Base-by-base conservation (phyloP, 805 yeast genomes). In the Candida ficus region DNA sequence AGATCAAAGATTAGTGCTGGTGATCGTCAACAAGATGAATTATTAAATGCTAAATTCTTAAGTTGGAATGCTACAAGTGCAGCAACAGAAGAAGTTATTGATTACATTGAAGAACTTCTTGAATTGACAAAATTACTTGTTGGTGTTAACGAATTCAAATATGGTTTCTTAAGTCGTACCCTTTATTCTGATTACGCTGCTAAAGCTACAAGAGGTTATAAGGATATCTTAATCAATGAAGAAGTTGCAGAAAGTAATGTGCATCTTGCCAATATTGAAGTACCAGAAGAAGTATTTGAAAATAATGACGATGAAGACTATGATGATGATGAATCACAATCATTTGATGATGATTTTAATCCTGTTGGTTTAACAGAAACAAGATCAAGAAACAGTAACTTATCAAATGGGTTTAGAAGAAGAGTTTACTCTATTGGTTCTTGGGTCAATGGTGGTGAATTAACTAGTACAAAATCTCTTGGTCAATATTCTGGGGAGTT, bases 61-160 rank as follows among this genome's bases (percentile, higher is more conserved):
- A 62, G 71, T 40, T 74, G 79, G 79, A 73, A 70, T 49, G 78
- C 78, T 2, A 57, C 74, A 2, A 66, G 67, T 42, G 66, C 73
- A 3, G 75, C 76, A 0, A 52, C 68, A 3, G 76, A 70, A 44
- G 78, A 74, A 45, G 60, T 74, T 27, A 70, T 73, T 32, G 73
- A 67, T 35, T 73, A 70, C 46, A 60, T 70, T 21, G 78, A 74
- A 44, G 76, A 71, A 45, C 52, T 74, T 11, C 42, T 67, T 6
- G 64, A 61, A 35, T 43, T 73, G 23, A 60, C 70, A 0, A 70
- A 67, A 42, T 48, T 66, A 4, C 49, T 73, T 5, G 73, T 70
- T 21, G 79, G 79, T 20, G 71, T 68, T 10, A 64, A 68, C 42
- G 71, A 67, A 47, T 73, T 73, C 50, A 70, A 69, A 47, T 71